Evolutionary conservation across 2,329 filamentous ascomycete genomes (phyloP).

Genomic region (Diaporthe citrichinensis): DNA sequence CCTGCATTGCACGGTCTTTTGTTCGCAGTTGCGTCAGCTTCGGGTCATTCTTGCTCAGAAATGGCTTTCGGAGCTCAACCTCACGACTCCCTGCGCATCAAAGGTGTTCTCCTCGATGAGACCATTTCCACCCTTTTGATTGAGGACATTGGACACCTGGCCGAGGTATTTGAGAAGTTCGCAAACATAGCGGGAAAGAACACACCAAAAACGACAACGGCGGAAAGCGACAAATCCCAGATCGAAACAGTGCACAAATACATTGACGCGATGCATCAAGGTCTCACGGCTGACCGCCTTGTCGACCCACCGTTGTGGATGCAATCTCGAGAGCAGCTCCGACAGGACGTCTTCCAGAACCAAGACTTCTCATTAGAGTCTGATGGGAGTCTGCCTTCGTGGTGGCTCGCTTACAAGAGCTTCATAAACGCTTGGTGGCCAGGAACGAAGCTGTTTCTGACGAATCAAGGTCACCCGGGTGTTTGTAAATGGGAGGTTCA

Average conservation of each 20-base stretch:
- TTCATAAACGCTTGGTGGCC: not conserved
- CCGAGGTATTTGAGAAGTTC: not conserved
- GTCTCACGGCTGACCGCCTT: not conserved
- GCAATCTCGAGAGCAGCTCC: not conserved
- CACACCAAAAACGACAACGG: not conserved
- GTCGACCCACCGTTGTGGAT: not conserved
- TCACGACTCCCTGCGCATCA: not conserved
- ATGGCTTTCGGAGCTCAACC: not conserved
- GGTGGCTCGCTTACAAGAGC: not conserved
- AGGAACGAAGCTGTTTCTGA: not conserved
- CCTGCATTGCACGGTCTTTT: not conserved
- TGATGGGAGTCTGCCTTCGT: not conserved
- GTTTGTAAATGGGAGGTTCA: not conserved
- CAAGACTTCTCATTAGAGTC: not conserved
- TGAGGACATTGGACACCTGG: not conserved
- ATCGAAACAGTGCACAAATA: not conserved
- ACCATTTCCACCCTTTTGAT: not conserved
- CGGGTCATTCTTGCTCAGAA: not conserved
- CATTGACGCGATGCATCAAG: not conserved
- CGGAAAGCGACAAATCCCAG: not conserved
- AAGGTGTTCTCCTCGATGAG: not conserved
- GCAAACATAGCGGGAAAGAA: not conserved
- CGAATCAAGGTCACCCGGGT: not conserved
- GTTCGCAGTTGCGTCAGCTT: not conserved
- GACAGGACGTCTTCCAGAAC: not conserved